phyloP scores from a whole-genome alignment of 257 asterid species.

The Solanum chmielewskii region DNA sequence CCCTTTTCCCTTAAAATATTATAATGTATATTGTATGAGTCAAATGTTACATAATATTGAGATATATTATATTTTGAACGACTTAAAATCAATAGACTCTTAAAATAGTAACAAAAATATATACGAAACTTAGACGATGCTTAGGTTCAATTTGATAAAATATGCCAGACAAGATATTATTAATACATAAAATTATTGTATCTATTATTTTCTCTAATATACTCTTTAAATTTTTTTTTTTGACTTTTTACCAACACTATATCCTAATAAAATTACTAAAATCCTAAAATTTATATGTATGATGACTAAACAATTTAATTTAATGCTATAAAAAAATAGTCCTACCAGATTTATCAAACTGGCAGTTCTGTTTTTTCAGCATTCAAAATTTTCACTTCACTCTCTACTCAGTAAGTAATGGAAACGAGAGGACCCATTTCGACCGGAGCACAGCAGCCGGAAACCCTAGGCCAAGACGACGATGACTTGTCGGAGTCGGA shows the following conservation, averaged over 20 bases:
- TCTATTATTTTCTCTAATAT: background rate
- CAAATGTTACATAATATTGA: no score
- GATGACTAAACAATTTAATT: background rate
- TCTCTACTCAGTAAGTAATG: background rate
- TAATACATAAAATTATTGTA: no score
- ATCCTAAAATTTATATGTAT: background rate
- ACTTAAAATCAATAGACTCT: no score
- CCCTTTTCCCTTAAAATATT: no score
- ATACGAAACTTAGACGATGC: no score
- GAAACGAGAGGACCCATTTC: background rate
- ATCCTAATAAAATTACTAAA: background rate
- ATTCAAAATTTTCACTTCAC: background rate
- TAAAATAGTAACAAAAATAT: no score
- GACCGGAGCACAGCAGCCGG: background rate
- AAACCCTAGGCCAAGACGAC: background rate
- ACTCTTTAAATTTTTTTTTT: no score
- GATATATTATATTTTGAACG: no score
- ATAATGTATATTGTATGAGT: no score
- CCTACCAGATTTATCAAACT: background rate
- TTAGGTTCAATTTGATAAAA: no score
- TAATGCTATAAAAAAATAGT: background rate
- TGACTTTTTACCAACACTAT: no score
- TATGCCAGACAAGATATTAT: no score
- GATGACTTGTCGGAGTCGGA: background rate
- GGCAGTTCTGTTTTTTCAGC: background rate